phyloP scores from a whole-genome alignment of 2,329 filamentous ascomycete species.

The Chrysosporium queenslandicum region DNA sequence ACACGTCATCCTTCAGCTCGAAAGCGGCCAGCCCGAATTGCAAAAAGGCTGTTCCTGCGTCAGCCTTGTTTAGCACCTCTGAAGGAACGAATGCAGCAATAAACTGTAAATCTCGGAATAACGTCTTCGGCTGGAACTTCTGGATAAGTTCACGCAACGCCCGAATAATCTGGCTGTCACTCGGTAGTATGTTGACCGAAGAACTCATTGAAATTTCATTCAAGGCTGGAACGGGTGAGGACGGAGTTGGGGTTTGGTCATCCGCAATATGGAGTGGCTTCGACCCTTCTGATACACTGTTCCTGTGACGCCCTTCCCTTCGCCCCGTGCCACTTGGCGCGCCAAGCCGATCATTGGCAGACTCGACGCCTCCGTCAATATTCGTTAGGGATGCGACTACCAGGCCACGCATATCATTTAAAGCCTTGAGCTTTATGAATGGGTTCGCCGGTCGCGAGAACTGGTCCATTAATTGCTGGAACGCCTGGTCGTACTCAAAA shows the following conservation, averaged over 20 bases:
- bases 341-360: conserved; percentile 22
- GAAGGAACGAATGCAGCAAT: conserved; percentile 53
- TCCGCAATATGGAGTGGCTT: conserved; percentile 6
- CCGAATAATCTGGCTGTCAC: conserved; percentile 53
- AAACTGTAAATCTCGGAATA: conserved; percentile 72
- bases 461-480: conserved; percentile 67
- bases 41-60: conserved; percentile 70
- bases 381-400: conserved; percentile 64
- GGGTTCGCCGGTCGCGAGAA: conserved; percentile 88
- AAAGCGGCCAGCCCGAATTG: conserved; percentile 80
- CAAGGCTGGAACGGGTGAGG: conserved; percentile 15
- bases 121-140: conserved; percentile 62
- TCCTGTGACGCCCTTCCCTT: conserved; percentile 21
- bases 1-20: conserved; percentile 78
- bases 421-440: conserved; percentile 68
- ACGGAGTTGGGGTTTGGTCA: conserved; percentile 14
- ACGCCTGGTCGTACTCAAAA: conserved; percentile 74
- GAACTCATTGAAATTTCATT: conserved; percentile 23
- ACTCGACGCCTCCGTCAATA: conserved; percentile 34
- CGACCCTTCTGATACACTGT: conserved; percentile 16
- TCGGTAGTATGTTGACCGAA: conserved; percentile 43
- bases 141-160: conserved; percentile 59
- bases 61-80: conserved; percentile 48
- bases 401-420: conserved; percentile 73
- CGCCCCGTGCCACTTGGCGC: neutral